Evolutionary conservation across 805 yeast genomes (phyloP).

Genomic region (Ascoidea tarda): DNA sequence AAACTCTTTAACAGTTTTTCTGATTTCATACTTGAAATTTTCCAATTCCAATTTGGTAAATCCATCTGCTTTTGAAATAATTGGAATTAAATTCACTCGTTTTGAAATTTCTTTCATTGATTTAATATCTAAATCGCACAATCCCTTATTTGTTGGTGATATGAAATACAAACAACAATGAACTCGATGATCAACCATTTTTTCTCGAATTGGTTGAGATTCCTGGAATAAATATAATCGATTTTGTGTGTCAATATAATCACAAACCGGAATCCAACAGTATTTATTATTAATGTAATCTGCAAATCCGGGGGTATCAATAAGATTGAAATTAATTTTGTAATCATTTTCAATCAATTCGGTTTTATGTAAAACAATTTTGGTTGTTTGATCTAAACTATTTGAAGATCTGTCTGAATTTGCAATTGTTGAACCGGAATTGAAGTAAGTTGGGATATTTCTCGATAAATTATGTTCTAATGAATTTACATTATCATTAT

Average conservation of each 20-base stretch:
- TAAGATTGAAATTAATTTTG: slow-evolving; percentile 41
- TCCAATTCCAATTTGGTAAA: slow-evolving; percentile 42
- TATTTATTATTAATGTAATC: slow-evolving; percentile 48
- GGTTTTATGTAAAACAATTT: slow-evolving; percentile 24
- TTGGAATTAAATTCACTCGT: slow-evolving; percentile 71
- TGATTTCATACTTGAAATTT: slow-evolving; percentile 38
- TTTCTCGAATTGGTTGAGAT: slow-evolving; percentile 51
- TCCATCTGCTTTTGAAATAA: slow-evolving; percentile 71
- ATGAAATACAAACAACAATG: slow-evolving; percentile 82
- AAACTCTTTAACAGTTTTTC: slow-evolving; percentile 34
- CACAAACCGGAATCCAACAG: slow-evolving; percentile 55
- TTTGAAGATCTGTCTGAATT: slow-evolving; percentile 24
- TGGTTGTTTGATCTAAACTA: slow-evolving; percentile 21
- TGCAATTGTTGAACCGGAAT: slow-evolving; percentile 25
- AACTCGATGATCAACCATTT: slow-evolving; percentile 48
- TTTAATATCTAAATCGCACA: slow-evolving; percentile 55
- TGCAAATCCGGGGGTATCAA: slow-evolving; percentile 75
- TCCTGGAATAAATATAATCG: slow-evolving; percentile 57
- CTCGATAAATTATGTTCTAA: too few species aligned
- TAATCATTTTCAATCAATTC: slow-evolving; percentile 48
- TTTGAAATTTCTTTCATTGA: slow-evolving; percentile 57
- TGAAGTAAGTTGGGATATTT: slow-evolving; percentile 7
- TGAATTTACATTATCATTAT: too few species aligned
- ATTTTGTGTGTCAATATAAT: slow-evolving; percentile 72
- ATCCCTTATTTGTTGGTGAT: slow-evolving; percentile 47